Conservation (phyloP, 805 yeast species). For the Danielia reshetovae region DNA sequence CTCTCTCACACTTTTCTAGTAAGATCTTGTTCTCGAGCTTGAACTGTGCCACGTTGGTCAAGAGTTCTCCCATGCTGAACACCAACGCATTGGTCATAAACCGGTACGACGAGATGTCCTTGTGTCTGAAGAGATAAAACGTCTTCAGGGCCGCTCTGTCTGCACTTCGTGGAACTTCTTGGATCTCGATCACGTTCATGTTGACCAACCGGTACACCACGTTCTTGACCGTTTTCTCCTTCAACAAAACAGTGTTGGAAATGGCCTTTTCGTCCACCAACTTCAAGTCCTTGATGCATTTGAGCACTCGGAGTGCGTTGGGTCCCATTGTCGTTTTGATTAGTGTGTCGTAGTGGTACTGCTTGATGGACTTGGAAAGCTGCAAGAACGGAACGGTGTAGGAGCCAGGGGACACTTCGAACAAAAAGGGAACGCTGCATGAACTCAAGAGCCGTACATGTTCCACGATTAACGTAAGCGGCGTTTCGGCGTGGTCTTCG, state of each 20-base stretch:
- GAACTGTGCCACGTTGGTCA: constrained; percentile 47
- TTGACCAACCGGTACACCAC: constrained; percentile 63
- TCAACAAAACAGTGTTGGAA: constrained; percentile 69
- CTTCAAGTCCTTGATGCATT: constrained; percentile 67
- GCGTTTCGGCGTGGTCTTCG: constrained; percentile 23
- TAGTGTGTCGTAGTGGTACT: constrained; percentile 51
- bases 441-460: constrained; percentile 68
- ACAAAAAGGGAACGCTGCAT: constrained; percentile 53
- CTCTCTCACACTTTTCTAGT: constrained; percentile 78
- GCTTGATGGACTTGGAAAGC: constrained; percentile 43
- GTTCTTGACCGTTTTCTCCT: constrained; percentile 71
- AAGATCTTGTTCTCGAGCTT: constrained; percentile 62
- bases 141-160: constrained; percentile 92
- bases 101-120: constrained; percentile 31
- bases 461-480: constrained; percentile 41
- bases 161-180: constrained; percentile 88
- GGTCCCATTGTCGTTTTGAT: constrained; percentile 61
- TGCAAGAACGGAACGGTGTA: constrained; percentile 62
- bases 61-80: constrained; percentile 50
- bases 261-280: constrained; percentile 83
- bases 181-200: constrained; percentile 75
- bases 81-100: constrained; percentile 40
- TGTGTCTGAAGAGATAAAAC: constrained; percentile 74
- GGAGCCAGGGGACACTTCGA: constrained; percentile 50
- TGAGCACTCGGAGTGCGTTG: constrained; percentile 65